A percentile compares a stretch with the other conserved stretches of the same genome.
Conservation (phyloP, 192 early-diverging fungal species). For the Coemansia interrupta region DNA sequence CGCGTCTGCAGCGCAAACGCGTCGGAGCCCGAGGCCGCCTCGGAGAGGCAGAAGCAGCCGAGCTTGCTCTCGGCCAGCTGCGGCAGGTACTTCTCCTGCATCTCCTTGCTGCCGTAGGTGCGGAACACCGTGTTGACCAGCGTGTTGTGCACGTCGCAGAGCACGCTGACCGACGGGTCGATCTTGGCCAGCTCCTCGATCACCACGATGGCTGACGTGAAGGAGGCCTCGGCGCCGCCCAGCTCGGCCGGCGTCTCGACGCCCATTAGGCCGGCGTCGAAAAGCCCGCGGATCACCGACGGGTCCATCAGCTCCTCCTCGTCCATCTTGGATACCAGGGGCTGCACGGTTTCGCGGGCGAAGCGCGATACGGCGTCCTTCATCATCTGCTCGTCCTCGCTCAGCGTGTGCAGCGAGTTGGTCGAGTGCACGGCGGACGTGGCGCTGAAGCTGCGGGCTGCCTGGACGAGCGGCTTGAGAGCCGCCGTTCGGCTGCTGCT, state of each 20-base stretch:
- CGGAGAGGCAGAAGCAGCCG: slow-evolving; percentile 93
- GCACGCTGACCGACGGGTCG: slow-evolving; percentile 85
- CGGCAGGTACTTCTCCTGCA: slow-evolving; percentile 85
- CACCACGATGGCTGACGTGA: slow-evolving; percentile 77
- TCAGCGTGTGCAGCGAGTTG: slow-evolving; percentile 74
- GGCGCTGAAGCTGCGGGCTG: slow-evolving; percentile 1
- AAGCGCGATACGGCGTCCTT: slow-evolving; percentile 74
- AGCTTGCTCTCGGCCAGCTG: slow-evolving; percentile 75
- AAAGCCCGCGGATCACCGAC: slow-evolving; percentile 73
- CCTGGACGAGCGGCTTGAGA: not conserved
- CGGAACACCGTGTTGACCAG: slow-evolving; percentile 90
- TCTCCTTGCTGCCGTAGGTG: slow-evolving; percentile 69
- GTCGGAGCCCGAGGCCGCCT: slow-evolving; percentile 88
- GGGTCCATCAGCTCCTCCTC: slow-evolving; percentile 82
- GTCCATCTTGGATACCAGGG: slow-evolving; percentile 88
- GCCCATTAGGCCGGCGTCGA: slow-evolving; percentile 93
- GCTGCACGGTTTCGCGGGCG: slow-evolving; percentile 76
- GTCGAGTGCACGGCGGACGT: not conserved
- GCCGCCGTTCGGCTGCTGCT: too few species aligned
- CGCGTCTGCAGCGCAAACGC: slow-evolving; percentile 88
- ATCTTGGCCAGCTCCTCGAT: slow-evolving; percentile 95
- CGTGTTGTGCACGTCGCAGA: slow-evolving; percentile 97
- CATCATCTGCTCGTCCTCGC: slow-evolving; percentile 86
- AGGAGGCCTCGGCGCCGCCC: slow-evolving; percentile 79
- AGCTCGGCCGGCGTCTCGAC: slow-evolving; percentile 79